Base-by-base conservation (phyloP, 2,329 filamentous ascomycete genomes). In the Chrysosphaeria jannelii region DNA sequence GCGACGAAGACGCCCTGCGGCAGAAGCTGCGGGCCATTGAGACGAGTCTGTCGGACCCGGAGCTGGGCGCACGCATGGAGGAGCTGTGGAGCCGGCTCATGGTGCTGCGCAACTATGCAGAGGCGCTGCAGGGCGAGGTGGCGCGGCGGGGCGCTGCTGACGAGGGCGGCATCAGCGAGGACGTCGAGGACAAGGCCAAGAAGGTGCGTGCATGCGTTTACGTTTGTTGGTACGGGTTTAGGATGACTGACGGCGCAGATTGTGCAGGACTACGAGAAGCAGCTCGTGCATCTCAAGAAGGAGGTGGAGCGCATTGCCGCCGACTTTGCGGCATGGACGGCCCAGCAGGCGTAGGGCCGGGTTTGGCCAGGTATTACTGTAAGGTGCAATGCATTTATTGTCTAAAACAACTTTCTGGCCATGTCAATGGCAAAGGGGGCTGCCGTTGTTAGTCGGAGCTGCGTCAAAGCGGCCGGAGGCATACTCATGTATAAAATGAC, bases 21-120 rank as follows among this genome's bases (percentile, higher is more conserved):
- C 60, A 62, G 34, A 70, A 72, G 39, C 49, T 88, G 28, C 48
- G 64, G 35, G 51, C 48, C 13, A 47, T 85, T 27, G 69, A 79
- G 39, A 59, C 61, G 36, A 51, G 53, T 23, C 59, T 76, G 14
- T 62, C 65, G 31, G 74, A 85, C 36, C 74, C 75, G 6, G 64
- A 65, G 6, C 53, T 81, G 26, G 58, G 59, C 18, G 72, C 71
- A 3, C 51, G 71, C 32, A 67, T 75, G 38, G 75, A 85, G 42
- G 74, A 85, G 47, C 62, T 85, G 21, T 85, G 74, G 74, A 76
- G 72, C 31, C 52, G 74, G 21, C 58, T 85, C 46, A 67, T 78
- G 23, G 58, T 68, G 18, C 48, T 85, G 22, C 53, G 70, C 31
- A 69, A 71, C 29, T 62, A 75, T 32, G 67, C 70, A 12, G 60